Evolutionary conservation across 768 basidiomycete species (phyloP), one percentile per base, ranked within the genome.

Genomic region (Cytidiella melzeri): DNA sequence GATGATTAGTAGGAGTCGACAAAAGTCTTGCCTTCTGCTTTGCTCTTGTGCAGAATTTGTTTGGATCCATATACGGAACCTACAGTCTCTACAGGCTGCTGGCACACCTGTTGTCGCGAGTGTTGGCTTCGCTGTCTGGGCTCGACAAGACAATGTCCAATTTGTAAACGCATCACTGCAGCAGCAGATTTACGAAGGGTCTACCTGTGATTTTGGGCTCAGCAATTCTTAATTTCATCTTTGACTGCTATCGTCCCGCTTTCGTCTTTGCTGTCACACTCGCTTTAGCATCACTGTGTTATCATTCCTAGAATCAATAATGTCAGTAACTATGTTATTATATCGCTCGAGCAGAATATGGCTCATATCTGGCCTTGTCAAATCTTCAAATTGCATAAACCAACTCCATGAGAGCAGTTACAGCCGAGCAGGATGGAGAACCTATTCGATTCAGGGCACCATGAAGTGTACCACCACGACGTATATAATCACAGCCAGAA

Each of bases 311-410:
- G n/a, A n/a, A n/a, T n/a, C n/a, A 7, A 7, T 50, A 2, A 15
- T 42, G 30, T 43, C 13, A 49, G 24, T 43, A 5, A 7, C 12
- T 10, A 10, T 19, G 10, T 23, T 25, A 45, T 39, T n/a, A n/a
- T n/a, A n/a, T n/a, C n/a, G 52, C 50, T 34, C 23, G 45, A 18
- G 23, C 19, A 23, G 42, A 53, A 13, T 51, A 20, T 11, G 48
- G 70, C 69, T 91, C 87, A 91, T 83, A 88, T 90, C 88, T 91
- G 88, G 88, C 88, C 88, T 90, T 73, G 75, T 77, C 75, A 61
- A 67, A 63, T 89, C 87, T 65, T 72, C 87, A 86, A 56, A 20
- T 68, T 47, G 58, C 50, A 61, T 73, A 80, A 83, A 83, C 81
- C 79, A 54, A 56, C 51, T 55, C 51, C 15, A 55, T 53, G 60